A percentile compares a stretch with the other conserved stretches of the same genome.
phyloP scores from a whole-genome alignment of 2,329 filamentous ascomycete species.

The Talaromyces islandicus region DNA sequence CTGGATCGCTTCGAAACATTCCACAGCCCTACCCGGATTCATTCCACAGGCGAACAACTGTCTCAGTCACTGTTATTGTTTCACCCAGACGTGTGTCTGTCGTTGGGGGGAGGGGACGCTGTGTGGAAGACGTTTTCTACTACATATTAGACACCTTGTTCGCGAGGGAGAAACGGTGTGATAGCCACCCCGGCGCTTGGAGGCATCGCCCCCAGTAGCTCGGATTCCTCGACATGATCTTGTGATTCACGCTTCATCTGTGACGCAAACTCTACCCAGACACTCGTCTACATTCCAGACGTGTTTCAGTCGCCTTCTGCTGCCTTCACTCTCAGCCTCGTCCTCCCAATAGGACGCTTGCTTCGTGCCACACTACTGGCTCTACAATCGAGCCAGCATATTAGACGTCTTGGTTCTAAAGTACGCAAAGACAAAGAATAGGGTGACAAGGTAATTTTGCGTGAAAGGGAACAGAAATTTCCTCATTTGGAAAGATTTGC shows the following conservation, averaged over 20 bases:
- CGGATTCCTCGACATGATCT: slow-evolving; percentile 19
- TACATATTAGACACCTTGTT: neutral
- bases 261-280: slow-evolving; percentile 14
- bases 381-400: neutral
- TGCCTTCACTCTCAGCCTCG: slow-evolving; percentile 11
- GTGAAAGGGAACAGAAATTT: neutral
- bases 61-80: slow-evolving; percentile 5
- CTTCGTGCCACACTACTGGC: neutral
- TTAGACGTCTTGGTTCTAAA: neutral
- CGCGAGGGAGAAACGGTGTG: slow-evolving; percentile 5
- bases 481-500: neutral
- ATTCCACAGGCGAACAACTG: neutral
- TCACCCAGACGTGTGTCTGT: slow-evolving; percentile 13
- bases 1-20: slow-evolving; percentile 7
- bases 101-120: slow-evolving; percentile 7
- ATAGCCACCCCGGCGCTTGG: slow-evolving; percentile 12
- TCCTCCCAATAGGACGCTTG: neutral
- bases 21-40: slow-evolving; percentile 1
- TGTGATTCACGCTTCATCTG: slow-evolving; percentile 22
- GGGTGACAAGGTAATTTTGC: neutral
- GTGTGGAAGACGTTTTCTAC: neutral
- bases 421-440: neutral
- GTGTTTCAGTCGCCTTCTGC: slow-evolving; percentile 22
- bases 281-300: slow-evolving; percentile 11
- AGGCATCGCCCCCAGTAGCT: slow-evolving; percentile 10